Evolutionary conservation across 495 filamentous ascomycete genomes (phyloP).

Genomic region (Penicillium flavigenum): DNA sequence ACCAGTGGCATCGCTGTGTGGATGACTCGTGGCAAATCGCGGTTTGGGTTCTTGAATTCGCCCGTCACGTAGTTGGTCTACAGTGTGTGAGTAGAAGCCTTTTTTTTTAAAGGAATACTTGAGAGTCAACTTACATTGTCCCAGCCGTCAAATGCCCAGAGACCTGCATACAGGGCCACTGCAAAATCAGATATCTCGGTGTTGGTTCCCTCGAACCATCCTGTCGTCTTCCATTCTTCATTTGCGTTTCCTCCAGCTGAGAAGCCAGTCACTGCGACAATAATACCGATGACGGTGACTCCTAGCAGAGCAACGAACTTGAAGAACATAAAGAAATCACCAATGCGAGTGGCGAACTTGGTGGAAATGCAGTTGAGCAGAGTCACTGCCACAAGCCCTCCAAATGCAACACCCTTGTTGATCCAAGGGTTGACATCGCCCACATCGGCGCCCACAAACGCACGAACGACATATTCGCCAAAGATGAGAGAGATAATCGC

Average conservation of each 20-base stretch:
- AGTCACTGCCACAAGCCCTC: constrained; percentile 73
- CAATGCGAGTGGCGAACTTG: constrained; percentile 75
- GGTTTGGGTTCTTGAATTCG: constrained; percentile 87
- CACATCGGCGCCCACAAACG: constrained; percentile 75
- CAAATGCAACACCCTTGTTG: constrained; percentile 82
- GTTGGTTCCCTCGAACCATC: constrained; percentile 88
- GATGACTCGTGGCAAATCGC: constrained; percentile 91
- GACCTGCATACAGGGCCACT: constrained; percentile 88
- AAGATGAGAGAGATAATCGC: constrained; percentile 98
- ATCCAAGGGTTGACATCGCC: constrained; percentile 78
- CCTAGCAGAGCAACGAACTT: constrained; percentile 89
- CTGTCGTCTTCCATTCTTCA: constrained; percentile 79
- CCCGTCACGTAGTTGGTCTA: constrained; percentile 96
- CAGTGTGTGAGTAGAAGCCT: constrained; percentile 9
- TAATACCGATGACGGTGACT: constrained; percentile 83
- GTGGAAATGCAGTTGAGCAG: constrained; percentile 89
- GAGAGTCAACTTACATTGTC: constrained; percentile 73
- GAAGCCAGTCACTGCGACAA: constrained; percentile 83
- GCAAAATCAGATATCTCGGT: constrained; percentile 80
- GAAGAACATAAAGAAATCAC: constrained; percentile 92
- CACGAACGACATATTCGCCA: constrained; percentile 91
- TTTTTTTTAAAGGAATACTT: neutral
- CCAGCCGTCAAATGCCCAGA: constrained; percentile 99
- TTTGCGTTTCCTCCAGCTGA: constrained; percentile 73
- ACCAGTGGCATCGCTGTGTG: constrained; percentile 97